Percentiles rank a stretch among this genome's conserved stretches.
These are phyloP conservation scores for Hygrophoropsis aurantiaca DNA, from an alignment of 768 basidiomycete species.

Conservation along the genomic window DNA sequence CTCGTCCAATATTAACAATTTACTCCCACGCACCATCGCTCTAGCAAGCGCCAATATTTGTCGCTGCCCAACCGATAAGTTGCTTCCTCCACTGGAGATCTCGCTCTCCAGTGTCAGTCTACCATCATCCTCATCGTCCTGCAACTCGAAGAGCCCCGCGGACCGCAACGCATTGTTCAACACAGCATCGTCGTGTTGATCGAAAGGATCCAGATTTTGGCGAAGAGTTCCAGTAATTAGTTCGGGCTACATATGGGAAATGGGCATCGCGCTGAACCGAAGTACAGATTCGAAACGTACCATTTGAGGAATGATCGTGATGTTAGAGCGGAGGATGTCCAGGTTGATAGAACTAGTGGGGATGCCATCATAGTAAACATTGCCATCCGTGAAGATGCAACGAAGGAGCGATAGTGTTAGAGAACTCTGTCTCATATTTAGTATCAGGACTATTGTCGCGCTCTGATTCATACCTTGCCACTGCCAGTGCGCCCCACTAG, in stretches of 20 bases:
- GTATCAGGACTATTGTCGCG: slow-evolving; percentile 1
- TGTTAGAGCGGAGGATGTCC: slow-evolving; percentile 51
- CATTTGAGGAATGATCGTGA: slow-evolving; percentile 59
- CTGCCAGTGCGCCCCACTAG: slow-evolving; percentile 60
- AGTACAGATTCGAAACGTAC: neutral
- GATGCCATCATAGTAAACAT: slow-evolving; percentile 55
- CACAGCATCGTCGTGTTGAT: slow-evolving; percentile 43
- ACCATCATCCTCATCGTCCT: slow-evolving; percentile 22
- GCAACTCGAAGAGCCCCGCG: slow-evolving; percentile 34
- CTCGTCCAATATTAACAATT: slow-evolving; percentile 47
- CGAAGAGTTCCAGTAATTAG: slow-evolving; percentile 45
- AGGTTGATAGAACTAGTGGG: slow-evolving; percentile 50
- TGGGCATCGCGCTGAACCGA: too few relatives aligned
- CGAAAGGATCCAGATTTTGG: slow-evolving; percentile 51
- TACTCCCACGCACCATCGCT: slow-evolving; percentile 42
- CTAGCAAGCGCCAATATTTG: slow-evolving; percentile 46
- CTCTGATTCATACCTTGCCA: slow-evolving; percentile 38
- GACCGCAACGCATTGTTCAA: slow-evolving; percentile 40
- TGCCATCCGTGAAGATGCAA: slow-evolving; percentile 48
- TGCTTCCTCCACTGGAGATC: slow-evolving; percentile 36
- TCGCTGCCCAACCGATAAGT: slow-evolving; percentile 45
- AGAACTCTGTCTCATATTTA: slow-evolving; percentile 35
- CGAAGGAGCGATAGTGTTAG: slow-evolving; percentile 53
- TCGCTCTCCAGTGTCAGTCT: slow-evolving; percentile 43
- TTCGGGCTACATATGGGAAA: slow-evolving; percentile 28